These are phyloP conservation scores for Nadsonia starkeyi-henricii DNA, from an alignment of 1,139 yeast genomes.

Conservation along the genomic window DNA sequence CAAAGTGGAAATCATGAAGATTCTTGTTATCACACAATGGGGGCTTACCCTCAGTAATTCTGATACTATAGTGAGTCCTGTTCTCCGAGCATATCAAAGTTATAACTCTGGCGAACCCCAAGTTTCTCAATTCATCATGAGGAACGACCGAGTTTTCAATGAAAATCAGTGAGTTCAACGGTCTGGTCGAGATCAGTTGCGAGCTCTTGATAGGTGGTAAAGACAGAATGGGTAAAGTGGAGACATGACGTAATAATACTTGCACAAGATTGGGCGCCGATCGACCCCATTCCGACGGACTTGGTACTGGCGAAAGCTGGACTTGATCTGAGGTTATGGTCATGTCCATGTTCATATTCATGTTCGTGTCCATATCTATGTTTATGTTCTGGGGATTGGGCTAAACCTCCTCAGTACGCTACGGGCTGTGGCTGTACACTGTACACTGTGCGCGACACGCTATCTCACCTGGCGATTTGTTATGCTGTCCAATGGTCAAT, in stretches of 20 bases:
- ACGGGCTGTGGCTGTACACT: too few relatives aligned
- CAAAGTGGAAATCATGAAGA: constrained; percentile 14
- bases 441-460: too few relatives aligned
- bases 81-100: constrained; percentile 11
- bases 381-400: too few relatives aligned
- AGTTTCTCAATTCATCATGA: not conserved
- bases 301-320: too few relatives aligned
- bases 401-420: too few relatives aligned
- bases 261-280: not conserved
- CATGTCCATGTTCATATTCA: too few relatives aligned
- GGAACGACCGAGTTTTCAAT: not conserved
- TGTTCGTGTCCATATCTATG: too few relatives aligned
- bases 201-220: not conserved
- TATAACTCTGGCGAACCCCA: constrained; percentile 3
- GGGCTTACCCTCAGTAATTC: constrained; percentile 3
- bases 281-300: not conserved
- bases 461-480: too few relatives aligned
- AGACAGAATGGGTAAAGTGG: not conserved
- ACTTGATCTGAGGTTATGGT: too few relatives aligned
- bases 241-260: not conserved
- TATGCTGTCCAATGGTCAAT: too few relatives aligned
- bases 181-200: not conserved
- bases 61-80: constrained; percentile 13
- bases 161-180: not conserved
- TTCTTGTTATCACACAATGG: not conserved